phyloP scores from a whole-genome alignment of 352 stramenopile genomes.

The Thalassiosira hispida region DNA sequence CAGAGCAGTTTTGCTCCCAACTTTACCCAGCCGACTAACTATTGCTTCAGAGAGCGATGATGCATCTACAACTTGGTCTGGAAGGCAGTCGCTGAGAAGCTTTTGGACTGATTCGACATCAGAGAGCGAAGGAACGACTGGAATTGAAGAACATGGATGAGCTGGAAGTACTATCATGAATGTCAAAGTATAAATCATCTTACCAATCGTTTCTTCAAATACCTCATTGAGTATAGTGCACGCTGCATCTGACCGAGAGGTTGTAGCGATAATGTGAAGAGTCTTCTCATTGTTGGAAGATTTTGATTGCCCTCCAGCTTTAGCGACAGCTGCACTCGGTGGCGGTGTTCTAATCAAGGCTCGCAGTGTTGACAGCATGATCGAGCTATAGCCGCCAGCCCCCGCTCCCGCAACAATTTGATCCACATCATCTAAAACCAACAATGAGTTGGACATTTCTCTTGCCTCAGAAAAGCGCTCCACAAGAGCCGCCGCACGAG shows the following conservation, averaged over 20 bases:
- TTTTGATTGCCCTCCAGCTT: conserved; percentile 60
- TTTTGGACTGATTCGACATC: conserved; percentile 58
- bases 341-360: conserved; percentile 71
- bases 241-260: conserved; percentile 67
- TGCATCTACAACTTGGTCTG: conserved; percentile 37
- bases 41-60: conserved; percentile 57
- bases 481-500: conserved; percentile 63
- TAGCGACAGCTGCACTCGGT: conserved; percentile 35
- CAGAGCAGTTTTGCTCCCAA: conserved; percentile 73
- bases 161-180: background rate
- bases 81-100: conserved; percentile 58
- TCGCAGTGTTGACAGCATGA: conserved; percentile 78
- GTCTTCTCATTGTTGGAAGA: conserved; percentile 40
- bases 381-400: conserved; percentile 61
- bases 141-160: conserved; percentile 7
- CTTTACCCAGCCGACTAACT: conserved; percentile 47
- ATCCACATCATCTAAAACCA: conserved; percentile 80
- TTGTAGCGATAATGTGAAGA: conserved; percentile 72
- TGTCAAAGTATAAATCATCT: background rate
- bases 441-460: conserved; percentile 70
- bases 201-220: conserved; percentile 79
- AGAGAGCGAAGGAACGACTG: conserved; percentile 67
- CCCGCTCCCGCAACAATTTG: conserved; percentile 63
- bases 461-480: conserved; percentile 71
- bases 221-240: conserved; percentile 71